Percentiles rank a stretch among this genome's conserved stretches.
phyloP scores from a whole-genome alignment of 495 filamentous ascomycete species.

The Podospora pseudopauciseta region DNA sequence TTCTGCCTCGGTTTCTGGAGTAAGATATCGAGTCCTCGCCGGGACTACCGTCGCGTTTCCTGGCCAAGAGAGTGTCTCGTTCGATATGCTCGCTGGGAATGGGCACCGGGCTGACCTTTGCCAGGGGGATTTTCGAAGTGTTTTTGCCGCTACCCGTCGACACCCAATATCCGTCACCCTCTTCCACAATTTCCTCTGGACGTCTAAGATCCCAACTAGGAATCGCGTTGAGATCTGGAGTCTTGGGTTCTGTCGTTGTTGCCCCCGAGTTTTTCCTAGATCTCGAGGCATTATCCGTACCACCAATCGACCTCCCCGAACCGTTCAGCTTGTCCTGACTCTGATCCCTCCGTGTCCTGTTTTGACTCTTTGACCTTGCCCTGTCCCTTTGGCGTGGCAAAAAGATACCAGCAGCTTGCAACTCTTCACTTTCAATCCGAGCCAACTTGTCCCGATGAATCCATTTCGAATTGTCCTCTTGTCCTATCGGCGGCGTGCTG shows the following conservation, averaged over 20 bases:
- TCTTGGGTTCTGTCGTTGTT: slow-evolving; percentile 28
- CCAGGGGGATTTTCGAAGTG: slow-evolving; percentile 77
- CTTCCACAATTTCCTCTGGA: slow-evolving; percentile 75
- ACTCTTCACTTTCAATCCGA: slow-evolving; percentile 85
- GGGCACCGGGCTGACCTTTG: slow-evolving; percentile 72
- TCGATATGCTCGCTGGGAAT: slow-evolving; percentile 66
- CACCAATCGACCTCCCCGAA: slow-evolving; percentile 24
- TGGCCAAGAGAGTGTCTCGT: slow-evolving; percentile 62
- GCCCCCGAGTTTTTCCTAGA: slow-evolving; percentile 49
- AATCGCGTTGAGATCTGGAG: slow-evolving; percentile 26
- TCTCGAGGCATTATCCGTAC: slow-evolving; percentile 27
- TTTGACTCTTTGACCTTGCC: slow-evolving; percentile 40
- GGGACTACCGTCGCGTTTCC: slow-evolving; percentile 57
- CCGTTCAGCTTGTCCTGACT: slow-evolving; percentile 31
- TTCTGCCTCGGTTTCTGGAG: slow-evolving; percentile 63
- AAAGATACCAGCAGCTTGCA: slow-evolving; percentile 79
- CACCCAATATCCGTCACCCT: slow-evolving; percentile 48
- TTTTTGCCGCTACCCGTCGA: slow-evolving; percentile 37
- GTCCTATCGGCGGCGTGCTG: slow-evolving; percentile 4
- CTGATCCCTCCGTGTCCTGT: slow-evolving; percentile 49
- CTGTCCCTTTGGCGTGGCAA: slow-evolving; percentile 57
- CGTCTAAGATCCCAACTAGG: slow-evolving; percentile 67
- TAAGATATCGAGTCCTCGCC: slow-evolving; percentile 56
- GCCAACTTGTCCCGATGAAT: slow-evolving; percentile 96
- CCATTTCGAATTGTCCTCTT: slow-evolving; percentile 72